Base-by-base conservation (phyloP, 345 rosid species). In the Bruguiera gymnorhiza region DNA sequence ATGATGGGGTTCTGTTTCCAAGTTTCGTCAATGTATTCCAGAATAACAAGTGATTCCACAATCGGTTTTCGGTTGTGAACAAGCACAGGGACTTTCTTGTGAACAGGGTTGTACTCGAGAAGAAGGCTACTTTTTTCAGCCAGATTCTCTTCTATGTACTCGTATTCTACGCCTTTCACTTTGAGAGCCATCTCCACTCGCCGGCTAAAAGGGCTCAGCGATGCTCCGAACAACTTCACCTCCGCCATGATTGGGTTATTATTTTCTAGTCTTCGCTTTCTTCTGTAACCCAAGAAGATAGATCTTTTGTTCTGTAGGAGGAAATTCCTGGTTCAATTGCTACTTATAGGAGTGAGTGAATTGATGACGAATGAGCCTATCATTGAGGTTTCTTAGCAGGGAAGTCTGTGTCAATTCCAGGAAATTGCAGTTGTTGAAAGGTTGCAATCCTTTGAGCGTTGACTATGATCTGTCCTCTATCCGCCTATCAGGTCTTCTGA, bases 61-160 rank as follows among this genome's bases (percentile, higher is more conserved):
- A 85, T 67, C 6, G 88, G 69, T 53, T 68, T 77, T 15, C 79
- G 85, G 2, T 73, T 58, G 70, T 87, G 89, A 70, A 82, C 50
- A 5, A 87, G 84, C 43, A 87, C 91, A 50, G 87, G 87, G 66
- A 85, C 15, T 75, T 83, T 80, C 80, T 83, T 85, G 80, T 82
- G 78, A 34, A 85, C 24, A 1, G 89, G 84, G 48, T 85, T 85
- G 72, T 55, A 71, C 20, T 81, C 63, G 34, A 83, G 83, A 34
- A 87, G 87, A 77, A 78, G 16, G 16, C 68, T 62, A 53, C 89
- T 87, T 61, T 83, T 81, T 70, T 83, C 69, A 27, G 66, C 53
- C 5, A 85, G 61, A 67, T 87, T 87, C 60, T 85, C 88, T 54
- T 83, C 85, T 10, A 78, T 60, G 67, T 69, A 81, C 37, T 87